Conservation (phyloP, 805 yeast species). For the Yarrowia alimentaria region DNA sequence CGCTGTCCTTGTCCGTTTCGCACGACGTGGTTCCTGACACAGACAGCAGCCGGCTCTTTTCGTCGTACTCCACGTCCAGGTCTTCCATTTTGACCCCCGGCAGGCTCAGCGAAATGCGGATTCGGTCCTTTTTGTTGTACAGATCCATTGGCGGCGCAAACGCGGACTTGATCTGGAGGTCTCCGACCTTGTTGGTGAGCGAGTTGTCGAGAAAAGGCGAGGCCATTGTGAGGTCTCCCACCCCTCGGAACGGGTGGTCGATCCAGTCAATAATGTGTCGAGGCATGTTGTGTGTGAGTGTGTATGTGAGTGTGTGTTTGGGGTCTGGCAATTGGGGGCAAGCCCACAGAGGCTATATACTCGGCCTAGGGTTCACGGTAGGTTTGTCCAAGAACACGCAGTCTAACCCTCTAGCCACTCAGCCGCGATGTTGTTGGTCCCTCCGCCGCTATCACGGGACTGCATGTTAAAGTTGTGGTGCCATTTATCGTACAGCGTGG, state of each 20-base stretch:
- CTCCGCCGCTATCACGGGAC: too few relatives aligned
- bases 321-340: too few relatives aligned
- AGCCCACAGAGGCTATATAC: too few relatives aligned
- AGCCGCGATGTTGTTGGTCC: too few relatives aligned
- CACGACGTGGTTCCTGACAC: conserved; percentile 45
- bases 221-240: conserved; percentile 14
- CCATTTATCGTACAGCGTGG: too few relatives aligned
- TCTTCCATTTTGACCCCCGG: conserved; percentile 57
- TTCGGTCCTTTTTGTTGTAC: conserved; percentile 49
- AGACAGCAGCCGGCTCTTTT: conserved; percentile 54
- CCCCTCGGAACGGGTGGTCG: conserved; percentile 17
- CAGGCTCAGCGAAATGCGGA: conserved; percentile 50
- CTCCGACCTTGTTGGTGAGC: too few relatives aligned
- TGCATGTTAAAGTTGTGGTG: too few relatives aligned
- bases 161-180: not conserved
- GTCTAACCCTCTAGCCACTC: too few relatives aligned
- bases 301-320: not conserved
- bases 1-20: conserved; percentile 12
- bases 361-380: too few relatives aligned
- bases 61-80: conserved; percentile 58
- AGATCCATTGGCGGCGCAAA: conserved; percentile 59
- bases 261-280: conserved; percentile 14
- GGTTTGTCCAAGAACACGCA: too few relatives aligned
- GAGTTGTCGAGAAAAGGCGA: conserved; percentile 14
- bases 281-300: not conserved